phyloP scores from a whole-genome alignment of 768 basidiomycete species.

The Chiua virens region DNA sequence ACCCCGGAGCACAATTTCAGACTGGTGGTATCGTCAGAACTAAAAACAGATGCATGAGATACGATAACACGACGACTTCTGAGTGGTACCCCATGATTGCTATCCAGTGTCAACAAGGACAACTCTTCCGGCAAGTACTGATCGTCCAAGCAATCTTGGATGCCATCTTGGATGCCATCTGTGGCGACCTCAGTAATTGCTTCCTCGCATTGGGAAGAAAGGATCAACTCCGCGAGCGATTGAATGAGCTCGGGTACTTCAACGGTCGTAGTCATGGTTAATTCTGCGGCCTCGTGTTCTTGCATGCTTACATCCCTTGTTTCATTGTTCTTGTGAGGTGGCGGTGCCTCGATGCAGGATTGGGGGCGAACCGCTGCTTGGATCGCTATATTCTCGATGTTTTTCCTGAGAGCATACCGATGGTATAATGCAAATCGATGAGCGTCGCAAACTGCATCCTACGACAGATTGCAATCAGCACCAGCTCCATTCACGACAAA shows the following conservation, averaged over 20 bases:
- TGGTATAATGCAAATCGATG: slow-evolving; percentile 46
- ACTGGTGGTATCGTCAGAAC: slow-evolving; percentile 53
- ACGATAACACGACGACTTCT: neutral
- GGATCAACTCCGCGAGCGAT: neutral
- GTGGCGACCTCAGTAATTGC: slow-evolving; percentile 21
- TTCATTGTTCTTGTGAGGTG: slow-evolving; percentile 20
- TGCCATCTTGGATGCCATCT: slow-evolving; percentile 9
- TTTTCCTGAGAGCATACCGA: slow-evolving; percentile 25
- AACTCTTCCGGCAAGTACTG: slow-evolving; percentile 22
- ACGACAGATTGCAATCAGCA: neutral
- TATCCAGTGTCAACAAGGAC: slow-evolving; percentile 20
- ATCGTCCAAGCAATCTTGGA: slow-evolving; percentile 20
- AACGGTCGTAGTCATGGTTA: neutral
- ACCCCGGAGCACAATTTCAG: slow-evolving; percentile 42
- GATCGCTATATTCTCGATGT: neutral
- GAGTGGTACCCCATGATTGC: slow-evolving; percentile 36
- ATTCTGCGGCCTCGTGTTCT: neutral
- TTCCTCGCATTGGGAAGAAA: slow-evolving; percentile 1
- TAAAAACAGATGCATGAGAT: slow-evolving; percentile 21
- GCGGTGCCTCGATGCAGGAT: slow-evolving; percentile 7
- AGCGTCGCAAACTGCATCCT: slow-evolving; percentile 42
- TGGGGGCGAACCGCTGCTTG: neutral
- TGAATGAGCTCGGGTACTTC: neutral
- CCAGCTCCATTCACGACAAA: neutral
- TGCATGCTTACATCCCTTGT: neutral